phyloP scores from a whole-genome alignment of 129 eudicot genomes.

The Helianthus tuberosus region DNA sequence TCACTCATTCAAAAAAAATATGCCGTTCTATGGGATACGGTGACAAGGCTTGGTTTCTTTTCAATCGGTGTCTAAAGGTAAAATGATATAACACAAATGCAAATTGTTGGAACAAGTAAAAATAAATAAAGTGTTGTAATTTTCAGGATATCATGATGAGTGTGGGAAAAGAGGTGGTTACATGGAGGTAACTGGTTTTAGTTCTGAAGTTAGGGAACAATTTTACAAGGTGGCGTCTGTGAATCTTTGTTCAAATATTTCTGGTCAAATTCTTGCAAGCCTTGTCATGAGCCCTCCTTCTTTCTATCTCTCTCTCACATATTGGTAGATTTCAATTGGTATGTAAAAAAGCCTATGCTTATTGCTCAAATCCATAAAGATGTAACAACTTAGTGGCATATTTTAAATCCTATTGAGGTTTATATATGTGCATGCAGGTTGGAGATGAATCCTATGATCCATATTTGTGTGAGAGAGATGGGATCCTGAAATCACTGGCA shows the following conservation, averaged over 20 bases:
- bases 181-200: conserved; percentile 98
- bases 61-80: conserved; percentile 97
- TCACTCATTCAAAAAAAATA: conserved; percentile 86
- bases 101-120: not conserved
- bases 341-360: not conserved
- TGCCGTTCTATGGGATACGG: conserved; percentile 85
- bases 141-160: conserved; percentile 91
- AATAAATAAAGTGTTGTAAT: not conserved
- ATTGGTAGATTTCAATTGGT: not conserved
- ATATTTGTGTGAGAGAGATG: conserved; percentile 79
- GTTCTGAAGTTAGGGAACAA: conserved; percentile 76
- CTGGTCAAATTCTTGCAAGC: conserved; percentile 96
- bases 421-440: conserved; percentile 56
- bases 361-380: not conserved
- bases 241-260: conserved; percentile 85
- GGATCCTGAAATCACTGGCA: conserved; percentile 78
- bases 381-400: not conserved
- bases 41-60: conserved; percentile 89
- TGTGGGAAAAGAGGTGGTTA: conserved; percentile 99
- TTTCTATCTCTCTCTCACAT: too few relatives aligned
- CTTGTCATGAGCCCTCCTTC: conserved; percentile 85
- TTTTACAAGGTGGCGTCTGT: conserved; percentile 91
- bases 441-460: conserved; percentile 96
- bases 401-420: not conserved
- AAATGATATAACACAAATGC: not conserved